phyloP scores from a whole-genome alignment of 805 yeast species.

The Myxozyma nipponensis region DNA sequence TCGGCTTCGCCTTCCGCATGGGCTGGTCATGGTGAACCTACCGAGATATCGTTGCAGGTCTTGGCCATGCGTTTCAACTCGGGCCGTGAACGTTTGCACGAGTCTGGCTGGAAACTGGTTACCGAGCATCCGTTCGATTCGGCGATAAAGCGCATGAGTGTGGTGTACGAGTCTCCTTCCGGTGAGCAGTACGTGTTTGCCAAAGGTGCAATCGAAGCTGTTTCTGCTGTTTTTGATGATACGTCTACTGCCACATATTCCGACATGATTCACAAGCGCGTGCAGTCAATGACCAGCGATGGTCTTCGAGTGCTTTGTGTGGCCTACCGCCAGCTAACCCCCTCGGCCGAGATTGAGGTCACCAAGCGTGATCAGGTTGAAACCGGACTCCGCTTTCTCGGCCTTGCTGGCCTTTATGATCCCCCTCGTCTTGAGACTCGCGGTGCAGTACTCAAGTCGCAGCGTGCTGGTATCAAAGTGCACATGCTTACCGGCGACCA shows the following conservation, averaged over 20 bases:
- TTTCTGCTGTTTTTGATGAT: slow-evolving; percentile 43
- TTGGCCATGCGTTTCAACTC: slow-evolving; percentile 58
- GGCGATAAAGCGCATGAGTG: slow-evolving; percentile 67
- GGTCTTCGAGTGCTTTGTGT: slow-evolving; percentile 76
- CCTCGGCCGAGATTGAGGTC: slow-evolving; percentile 17
- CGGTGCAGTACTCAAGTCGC: slow-evolving; percentile 61
- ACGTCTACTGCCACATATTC: slow-evolving; percentile 37
- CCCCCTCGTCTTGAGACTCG: slow-evolving; percentile 79
- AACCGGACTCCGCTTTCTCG: slow-evolving; percentile 52
- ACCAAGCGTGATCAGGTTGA: slow-evolving; percentile 48
- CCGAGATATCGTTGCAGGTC: slow-evolving; percentile 83
- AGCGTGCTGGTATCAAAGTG: slow-evolving; percentile 71
- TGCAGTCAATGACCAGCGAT: slow-evolving; percentile 56
- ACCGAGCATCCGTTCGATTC: slow-evolving; percentile 78
- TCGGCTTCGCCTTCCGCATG: slow-evolving; percentile 48
- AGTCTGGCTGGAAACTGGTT: slow-evolving; percentile 44
- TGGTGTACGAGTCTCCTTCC: slow-evolving; percentile 44
- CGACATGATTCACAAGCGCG: slow-evolving; percentile 47
- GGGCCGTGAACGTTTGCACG: slow-evolving; percentile 43
- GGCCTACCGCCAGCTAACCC: slow-evolving; percentile 43
- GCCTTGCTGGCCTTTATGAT: slow-evolving; percentile 73
- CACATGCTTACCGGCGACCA: slow-evolving; percentile 84
- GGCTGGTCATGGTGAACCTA: slow-evolving; percentile 86
- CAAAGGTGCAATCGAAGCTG: slow-evolving; percentile 75
- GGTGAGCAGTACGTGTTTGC: slow-evolving; percentile 42